These are phyloP conservation scores for Catharanthus roseus DNA, from an alignment of 257 asterid species.

Conservation along the genomic window DNA sequence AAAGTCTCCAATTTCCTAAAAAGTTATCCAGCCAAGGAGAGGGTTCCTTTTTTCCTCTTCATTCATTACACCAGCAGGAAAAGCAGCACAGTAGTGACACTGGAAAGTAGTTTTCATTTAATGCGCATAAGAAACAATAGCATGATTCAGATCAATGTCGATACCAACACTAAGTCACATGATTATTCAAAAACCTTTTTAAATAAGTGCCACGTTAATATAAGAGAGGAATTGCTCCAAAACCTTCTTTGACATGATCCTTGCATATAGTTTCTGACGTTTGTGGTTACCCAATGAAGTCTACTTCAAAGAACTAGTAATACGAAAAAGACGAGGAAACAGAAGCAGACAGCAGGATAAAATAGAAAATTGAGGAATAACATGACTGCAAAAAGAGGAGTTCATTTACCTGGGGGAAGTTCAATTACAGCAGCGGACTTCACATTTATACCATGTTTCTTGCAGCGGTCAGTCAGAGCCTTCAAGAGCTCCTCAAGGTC, in stretches of 20 bases:
- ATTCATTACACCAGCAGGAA: background rate
- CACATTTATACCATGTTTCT: slow-evolving; percentile 62
- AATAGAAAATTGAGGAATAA: slow-evolving; percentile 13
- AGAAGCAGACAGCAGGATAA: slow-evolving; percentile 1
- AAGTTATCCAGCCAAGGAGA: background rate
- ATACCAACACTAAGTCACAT: background rate
- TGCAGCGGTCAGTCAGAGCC: slow-evolving; percentile 80
- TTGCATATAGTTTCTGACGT: background rate
- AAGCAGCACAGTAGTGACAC: background rate
- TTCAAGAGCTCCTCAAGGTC: slow-evolving; percentile 90
- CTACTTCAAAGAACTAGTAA: background rate
- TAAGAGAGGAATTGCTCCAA: background rate
- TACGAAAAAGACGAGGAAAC: background rate
- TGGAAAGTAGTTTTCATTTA: background rate
- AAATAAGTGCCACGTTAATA: background rate
- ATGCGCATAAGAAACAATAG: background rate
- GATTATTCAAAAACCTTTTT: background rate
- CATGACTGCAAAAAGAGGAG: slow-evolving; percentile 7
- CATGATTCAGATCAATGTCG: background rate
- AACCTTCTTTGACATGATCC: background rate
- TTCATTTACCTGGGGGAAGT: slow-evolving; percentile 70
- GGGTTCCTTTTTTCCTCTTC: background rate
- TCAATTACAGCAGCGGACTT: slow-evolving; percentile 79
- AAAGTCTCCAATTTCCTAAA: background rate
- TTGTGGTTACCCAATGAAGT: slow-evolving; percentile 1